Base-by-base conservation (phyloP, 768 basidiomycete genomes). In the Lentinula sp. region DNA sequence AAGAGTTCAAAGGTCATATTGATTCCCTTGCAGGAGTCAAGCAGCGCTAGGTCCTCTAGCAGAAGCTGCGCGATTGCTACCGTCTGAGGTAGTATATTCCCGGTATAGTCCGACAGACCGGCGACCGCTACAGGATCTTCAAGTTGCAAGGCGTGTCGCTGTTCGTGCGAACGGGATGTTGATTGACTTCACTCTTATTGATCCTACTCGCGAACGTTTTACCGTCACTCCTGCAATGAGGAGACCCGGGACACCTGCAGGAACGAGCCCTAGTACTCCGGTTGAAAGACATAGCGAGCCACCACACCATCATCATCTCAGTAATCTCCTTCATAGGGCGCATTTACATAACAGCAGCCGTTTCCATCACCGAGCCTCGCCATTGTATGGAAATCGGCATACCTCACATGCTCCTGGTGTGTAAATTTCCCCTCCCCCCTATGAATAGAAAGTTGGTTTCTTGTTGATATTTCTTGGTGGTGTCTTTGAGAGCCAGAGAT, bases 401-500 rank as follows among this genome's bases (percentile, higher is more conserved):
- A 35, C 41, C 13, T 41, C 55, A 20, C 55, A 71, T 49, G 39
- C 55, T 10, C 28, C 45, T 46, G 45, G 49, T 37, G 46, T 73
- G 6, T 68, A 46, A 67, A 71, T 9, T 76, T 79, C 23, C 7
- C 66, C 80, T 18, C 67, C 9, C 1, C 6, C 18, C 1, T n/a
- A 41, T 23, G 23, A 23, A 23, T 23, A 3, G 3, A 23, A 7
- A 45, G 43, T n/a, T 16, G 15, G 13, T 23, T 8, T 46, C 1
- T 20, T 46, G 0, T 79, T 37, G 76, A 77, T 57, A 61, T 77
- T 23, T 7, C 80, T 0, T 62, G 90, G 91, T 0, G 89, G 87
- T 2, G 83, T 88, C 15, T 91, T 90, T 62, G 89, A 91, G 73
- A 82, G 82, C 2, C 84, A 89, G 65, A 72, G 82, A 33, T 91